phyloP scores from a whole-genome alignment of 441 rosid species.

The Gossypium schwendimanii region DNA sequence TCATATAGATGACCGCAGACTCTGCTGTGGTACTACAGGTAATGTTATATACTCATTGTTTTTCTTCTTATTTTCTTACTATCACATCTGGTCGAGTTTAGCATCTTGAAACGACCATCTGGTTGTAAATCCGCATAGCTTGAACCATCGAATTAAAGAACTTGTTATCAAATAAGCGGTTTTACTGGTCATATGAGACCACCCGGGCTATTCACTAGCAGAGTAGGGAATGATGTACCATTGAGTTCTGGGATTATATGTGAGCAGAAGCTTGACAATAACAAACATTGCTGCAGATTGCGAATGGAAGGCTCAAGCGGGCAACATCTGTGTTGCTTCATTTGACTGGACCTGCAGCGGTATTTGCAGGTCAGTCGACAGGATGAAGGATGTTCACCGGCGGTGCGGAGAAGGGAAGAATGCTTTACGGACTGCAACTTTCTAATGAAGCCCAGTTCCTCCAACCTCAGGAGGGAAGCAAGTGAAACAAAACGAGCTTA shows the following conservation, averaged over 20 bases:
- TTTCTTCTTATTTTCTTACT: constrained; percentile 1
- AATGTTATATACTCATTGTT: constrained; percentile 19
- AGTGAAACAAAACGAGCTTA: not conserved
- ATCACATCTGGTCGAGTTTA: not conserved
- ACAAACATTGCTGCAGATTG: constrained; percentile 24
- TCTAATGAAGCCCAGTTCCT: constrained; percentile 23
- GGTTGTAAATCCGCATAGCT: not conserved
- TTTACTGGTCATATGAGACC: not conserved
- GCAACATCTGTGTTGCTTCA: constrained; percentile 44
- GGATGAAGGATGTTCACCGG: constrained; percentile 45
- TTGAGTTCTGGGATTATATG: not conserved
- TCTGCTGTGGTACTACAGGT: constrained; percentile 93
- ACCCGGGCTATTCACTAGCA: not conserved
- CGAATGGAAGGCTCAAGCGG: constrained; percentile 47
- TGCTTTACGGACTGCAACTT: constrained; percentile 30
- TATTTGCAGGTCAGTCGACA: constrained; percentile 38
- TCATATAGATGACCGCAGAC: constrained; percentile 82
- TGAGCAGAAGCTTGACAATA: not conserved
- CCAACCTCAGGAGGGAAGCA: constrained; percentile 40
- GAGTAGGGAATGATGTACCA: no score
- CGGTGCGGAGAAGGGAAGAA: constrained; percentile 40
- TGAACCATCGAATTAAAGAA: not conserved
- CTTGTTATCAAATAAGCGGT: not conserved
- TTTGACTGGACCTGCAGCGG: constrained; percentile 48
- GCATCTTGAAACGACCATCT: not conserved